Evolutionary conservation across 164 flowering plant genomes (phyloP).

Genomic region (Pachysandra terminalis): DNA sequence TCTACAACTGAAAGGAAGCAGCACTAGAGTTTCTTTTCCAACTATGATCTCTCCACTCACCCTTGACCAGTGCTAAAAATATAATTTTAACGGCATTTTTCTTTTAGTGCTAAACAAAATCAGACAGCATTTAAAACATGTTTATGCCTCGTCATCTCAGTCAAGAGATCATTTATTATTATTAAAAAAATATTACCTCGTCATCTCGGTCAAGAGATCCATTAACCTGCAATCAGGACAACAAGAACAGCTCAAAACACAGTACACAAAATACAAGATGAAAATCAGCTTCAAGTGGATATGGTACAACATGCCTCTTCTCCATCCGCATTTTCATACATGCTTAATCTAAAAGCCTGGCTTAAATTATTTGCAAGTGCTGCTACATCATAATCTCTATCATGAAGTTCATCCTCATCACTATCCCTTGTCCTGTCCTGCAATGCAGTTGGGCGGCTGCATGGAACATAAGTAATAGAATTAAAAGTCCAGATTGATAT

Average conservation of each 20-base stretch:
- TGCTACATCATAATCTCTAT: slow-evolving; percentile 93
- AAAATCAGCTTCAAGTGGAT: neutral
- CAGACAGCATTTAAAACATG: neutral
- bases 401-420: slow-evolving; percentile 92
- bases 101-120: too few relatives aligned
- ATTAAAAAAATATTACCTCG: slow-evolving; percentile 53
- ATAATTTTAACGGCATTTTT: neutral
- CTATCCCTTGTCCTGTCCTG: slow-evolving; percentile 91
- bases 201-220: slow-evolving; percentile 81
- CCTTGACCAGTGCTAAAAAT: neutral
- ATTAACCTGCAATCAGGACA: slow-evolving; percentile 54
- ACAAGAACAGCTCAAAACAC: slow-evolving; percentile 9
- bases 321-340: slow-evolving; percentile 68
- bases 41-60: neutral
- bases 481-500: neutral
- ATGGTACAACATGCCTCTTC: slow-evolving; percentile 58
- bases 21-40: neutral
- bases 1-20: neutral
- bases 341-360: slow-evolving; percentile 75
- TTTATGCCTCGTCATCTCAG: neutral
- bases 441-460: slow-evolving; percentile 93
- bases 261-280: neutral
- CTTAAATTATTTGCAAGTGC: slow-evolving; percentile 82
- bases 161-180: neutral
- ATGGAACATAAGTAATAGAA: slow-evolving; percentile 13